Conservation (phyloP, 208 protist species). For the Acanthamoeba divionensis region DNA sequence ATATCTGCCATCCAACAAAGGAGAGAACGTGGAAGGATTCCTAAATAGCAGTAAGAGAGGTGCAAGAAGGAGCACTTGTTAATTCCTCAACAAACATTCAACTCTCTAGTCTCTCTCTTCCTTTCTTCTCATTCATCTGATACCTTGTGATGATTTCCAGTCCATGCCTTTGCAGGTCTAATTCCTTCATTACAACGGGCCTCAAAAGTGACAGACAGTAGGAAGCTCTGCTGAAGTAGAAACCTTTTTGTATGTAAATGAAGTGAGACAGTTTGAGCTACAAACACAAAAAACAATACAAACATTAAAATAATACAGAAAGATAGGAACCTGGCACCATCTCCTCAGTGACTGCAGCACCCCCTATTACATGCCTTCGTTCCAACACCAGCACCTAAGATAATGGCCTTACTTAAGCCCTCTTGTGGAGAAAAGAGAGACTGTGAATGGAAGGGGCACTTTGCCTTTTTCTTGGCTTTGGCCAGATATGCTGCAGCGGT, state of each 20-base stretch:
- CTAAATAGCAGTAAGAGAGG: too few relatives aligned
- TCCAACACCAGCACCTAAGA: neutral
- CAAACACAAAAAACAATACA: too few relatives aligned
- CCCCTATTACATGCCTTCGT: constrained; percentile 47
- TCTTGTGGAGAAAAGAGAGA: neutral
- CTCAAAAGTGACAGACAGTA: constrained; percentile 68
- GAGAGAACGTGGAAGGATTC: constrained; percentile 70
- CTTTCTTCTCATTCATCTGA: too few relatives aligned
- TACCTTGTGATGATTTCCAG: constrained; percentile 37
- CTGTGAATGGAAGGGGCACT: neutral
- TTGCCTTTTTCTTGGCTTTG: too few relatives aligned
- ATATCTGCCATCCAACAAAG: constrained; percentile 41
- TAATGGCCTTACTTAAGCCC: neutral
- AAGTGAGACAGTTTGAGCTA: too few relatives aligned
- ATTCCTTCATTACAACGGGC: constrained; percentile 62
- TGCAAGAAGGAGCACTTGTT: too few relatives aligned
- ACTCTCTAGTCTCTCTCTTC: too few relatives aligned
- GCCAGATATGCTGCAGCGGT: constrained; percentile 60
- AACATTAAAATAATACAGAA: too few relatives aligned
- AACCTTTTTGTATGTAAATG: too few relatives aligned
- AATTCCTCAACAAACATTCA: too few relatives aligned
- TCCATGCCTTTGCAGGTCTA: constrained; percentile 64
- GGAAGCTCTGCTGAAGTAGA: constrained; percentile 74
- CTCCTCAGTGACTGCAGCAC: constrained; percentile 73
- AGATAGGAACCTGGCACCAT: constrained; percentile 72